A percentile compares a stretch with the other conserved stretches of the same genome.
Conservation (phyloP, 2,329 filamentous ascomycete species). For the Thielaviopsis ethacetica region DNA sequence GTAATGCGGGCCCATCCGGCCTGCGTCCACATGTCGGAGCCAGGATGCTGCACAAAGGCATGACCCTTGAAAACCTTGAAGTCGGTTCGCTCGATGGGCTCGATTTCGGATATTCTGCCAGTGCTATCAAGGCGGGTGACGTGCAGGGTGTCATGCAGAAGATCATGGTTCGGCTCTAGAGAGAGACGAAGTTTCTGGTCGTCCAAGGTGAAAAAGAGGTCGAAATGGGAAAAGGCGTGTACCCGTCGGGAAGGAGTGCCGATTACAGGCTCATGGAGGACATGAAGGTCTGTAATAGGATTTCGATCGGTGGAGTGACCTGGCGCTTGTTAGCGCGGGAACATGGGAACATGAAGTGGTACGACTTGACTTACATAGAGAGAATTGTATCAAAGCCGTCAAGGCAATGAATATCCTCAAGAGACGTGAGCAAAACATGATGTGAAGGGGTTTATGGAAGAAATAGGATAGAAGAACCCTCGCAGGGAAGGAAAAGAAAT, state of each 20-base stretch:
- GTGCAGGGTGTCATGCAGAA: slow-evolving; percentile 59
- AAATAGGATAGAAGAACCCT: neutral
- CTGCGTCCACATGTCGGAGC: slow-evolving; percentile 52
- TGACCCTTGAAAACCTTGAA: slow-evolving; percentile 77
- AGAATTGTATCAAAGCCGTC: slow-evolving; percentile 7
- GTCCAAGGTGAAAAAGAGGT: slow-evolving; percentile 65
- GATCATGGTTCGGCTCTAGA: slow-evolving; percentile 81
- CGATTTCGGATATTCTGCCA: slow-evolving; percentile 49
- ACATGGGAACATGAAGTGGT: neutral
- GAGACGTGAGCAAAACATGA: slow-evolving; percentile 2
- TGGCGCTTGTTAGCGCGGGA: slow-evolving; percentile 27
- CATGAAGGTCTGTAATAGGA: slow-evolving; percentile 57
- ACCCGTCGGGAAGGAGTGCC: slow-evolving; percentile 65
- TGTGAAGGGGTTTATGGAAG: neutral
- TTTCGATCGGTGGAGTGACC: slow-evolving; percentile 54
- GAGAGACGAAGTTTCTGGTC: slow-evolving; percentile 59
- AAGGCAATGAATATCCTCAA: slow-evolving; percentile 1
- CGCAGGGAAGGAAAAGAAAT: neutral
- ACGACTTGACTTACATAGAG: slow-evolving; percentile 4
- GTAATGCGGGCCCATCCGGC: slow-evolving; percentile 78
- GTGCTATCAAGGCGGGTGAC: slow-evolving; percentile 57
- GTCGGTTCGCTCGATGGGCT: slow-evolving; percentile 52
- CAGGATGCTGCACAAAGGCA: slow-evolving; percentile 49
- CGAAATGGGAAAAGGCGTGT: slow-evolving; percentile 67
- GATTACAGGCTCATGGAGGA: slow-evolving; percentile 59